Base-by-base conservation (phyloP, 805 yeast genomes). In the Phaffomyces thermotolerans region DNA sequence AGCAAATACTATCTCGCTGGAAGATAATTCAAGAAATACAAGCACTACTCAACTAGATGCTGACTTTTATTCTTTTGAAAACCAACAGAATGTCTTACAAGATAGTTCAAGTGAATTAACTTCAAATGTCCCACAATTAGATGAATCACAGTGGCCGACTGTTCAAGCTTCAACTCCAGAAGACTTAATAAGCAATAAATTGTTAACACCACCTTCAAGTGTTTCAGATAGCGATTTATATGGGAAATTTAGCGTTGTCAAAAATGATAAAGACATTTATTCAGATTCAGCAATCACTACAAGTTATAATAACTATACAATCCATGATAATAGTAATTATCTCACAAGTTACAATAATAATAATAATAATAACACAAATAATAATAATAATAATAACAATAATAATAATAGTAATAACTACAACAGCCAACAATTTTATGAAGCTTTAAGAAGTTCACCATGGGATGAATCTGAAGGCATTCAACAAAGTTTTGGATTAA, bases 151-250 rank as follows among this genome's bases (percentile, higher is more conserved):
- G 32, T 54, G 58, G 59, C 54, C 55, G 24, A 43, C 46, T 3
- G 15, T 48, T 12, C 45, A 49, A 31, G 49, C 48, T 7, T 42
- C 57, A 4, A 49, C 55, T 4, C 53, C 56, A n/a, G 49, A 41
- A 15, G 37, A 45, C 12, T 17, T 31, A 6, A 18, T 29, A 6
- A 6, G 29, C 12, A 40, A 48, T 8, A 45, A 40, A 25, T 17
- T 53, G 25, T 32, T 50, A 37, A 53, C 56, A 6, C 56, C 59
- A 6, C 56, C 59, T 34, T 46, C 56, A 4, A 49, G 52, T 18
- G 50, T 46, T 13, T 39, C 53, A 3, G 57, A 50, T 6, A 17
- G 32, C n/a, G 53, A 45, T 8, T 23, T 41, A 9, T 30, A 36
- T 13, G 23, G 37, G 2, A 34, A 39, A 25, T 24, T 14, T 4